Evolutionary conservation across 148 eudicot genomes (phyloP).

Genomic region (Chenopodium suecicum): DNA sequence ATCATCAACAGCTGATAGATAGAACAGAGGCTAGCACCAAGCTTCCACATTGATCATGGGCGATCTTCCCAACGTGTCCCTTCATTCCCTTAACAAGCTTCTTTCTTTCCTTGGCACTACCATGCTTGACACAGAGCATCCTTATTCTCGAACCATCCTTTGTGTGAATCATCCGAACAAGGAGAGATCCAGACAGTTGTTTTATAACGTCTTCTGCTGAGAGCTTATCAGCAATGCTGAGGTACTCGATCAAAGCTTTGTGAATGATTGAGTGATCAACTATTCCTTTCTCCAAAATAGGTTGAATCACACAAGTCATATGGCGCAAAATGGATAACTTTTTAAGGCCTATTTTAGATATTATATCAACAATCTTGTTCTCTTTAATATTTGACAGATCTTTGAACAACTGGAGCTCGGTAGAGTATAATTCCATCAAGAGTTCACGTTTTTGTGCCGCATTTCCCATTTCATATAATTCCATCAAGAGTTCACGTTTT

Average conservation of each 20-base stretch:
- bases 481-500: constrained; percentile 64
- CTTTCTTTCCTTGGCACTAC: constrained; percentile 95
- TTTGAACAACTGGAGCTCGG: constrained; percentile 91
- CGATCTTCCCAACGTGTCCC: constrained; percentile 65
- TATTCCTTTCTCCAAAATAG: constrained; percentile 93
- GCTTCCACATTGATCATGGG: constrained; percentile 65
- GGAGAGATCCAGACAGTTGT: constrained; percentile 64
- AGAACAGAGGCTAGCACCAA: constrained; percentile 75
- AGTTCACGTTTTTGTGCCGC: too few relatives aligned
- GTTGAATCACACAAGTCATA: constrained; percentile 70
- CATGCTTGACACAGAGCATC: constrained; percentile 80
- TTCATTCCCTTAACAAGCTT: constrained; percentile 84
- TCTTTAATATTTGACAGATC: constrained; percentile 72
- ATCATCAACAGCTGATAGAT: constrained; percentile 74
- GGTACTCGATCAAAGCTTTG: constrained; percentile 72
- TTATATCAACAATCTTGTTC: constrained; percentile 72
- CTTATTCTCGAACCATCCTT: constrained; percentile 84
- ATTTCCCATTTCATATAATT: too few relatives aligned
- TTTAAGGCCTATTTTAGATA: constrained; percentile 65
- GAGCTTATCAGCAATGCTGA: constrained; percentile 79
- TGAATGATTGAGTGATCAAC: constrained; percentile 93
- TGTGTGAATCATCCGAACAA: constrained; percentile 84
- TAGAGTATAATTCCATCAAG: constrained; percentile 66
- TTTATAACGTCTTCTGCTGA: constrained; percentile 78
- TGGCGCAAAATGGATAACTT: constrained; percentile 71